Evolutionary conservation across 257 asterid genomes (phyloP).

Genomic region (Solanum tarijense): DNA sequence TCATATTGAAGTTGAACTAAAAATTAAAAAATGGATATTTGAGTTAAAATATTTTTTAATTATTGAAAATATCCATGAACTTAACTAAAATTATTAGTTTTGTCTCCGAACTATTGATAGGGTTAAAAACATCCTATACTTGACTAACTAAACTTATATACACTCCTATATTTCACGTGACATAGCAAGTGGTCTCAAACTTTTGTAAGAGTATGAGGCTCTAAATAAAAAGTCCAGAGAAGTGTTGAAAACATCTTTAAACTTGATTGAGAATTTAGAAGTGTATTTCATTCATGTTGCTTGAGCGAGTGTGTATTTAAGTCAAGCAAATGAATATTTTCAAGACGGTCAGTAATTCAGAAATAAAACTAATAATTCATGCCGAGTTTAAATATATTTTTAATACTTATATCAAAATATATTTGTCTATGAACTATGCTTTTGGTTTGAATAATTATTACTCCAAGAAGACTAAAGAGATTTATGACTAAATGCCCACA

Average conservation of each 20-base stretch:
- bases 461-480: not conserved
- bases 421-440: not conserved
- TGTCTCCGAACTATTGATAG: not conserved
- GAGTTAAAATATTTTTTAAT: too few relatives aligned
- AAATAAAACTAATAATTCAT: too few relatives aligned
- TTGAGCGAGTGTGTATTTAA: too few relatives aligned
- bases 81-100: too few relatives aligned
- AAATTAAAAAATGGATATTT: too few relatives aligned
- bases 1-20: too few relatives aligned
- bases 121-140: too few relatives aligned
- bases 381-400: rapidly evolving
- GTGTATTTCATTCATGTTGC: not conserved
- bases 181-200: not conserved
- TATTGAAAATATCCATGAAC: not conserved
- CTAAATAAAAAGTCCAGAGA: too few relatives aligned
- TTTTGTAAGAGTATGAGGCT: not conserved
- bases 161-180: too few relatives aligned
- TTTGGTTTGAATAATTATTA: not conserved
- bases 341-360: too few relatives aligned
- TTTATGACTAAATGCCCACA: not conserved
- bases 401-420: not conserved
- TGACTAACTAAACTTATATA: not conserved
- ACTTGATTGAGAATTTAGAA: too few relatives aligned
- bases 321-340: not conserved
- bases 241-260: too few relatives aligned